Percentiles rank a stretch among this genome's conserved stretches.
phyloP scores from a whole-genome alignment of 805 yeast genomes.

The Candida sanyiensis region DNA sequence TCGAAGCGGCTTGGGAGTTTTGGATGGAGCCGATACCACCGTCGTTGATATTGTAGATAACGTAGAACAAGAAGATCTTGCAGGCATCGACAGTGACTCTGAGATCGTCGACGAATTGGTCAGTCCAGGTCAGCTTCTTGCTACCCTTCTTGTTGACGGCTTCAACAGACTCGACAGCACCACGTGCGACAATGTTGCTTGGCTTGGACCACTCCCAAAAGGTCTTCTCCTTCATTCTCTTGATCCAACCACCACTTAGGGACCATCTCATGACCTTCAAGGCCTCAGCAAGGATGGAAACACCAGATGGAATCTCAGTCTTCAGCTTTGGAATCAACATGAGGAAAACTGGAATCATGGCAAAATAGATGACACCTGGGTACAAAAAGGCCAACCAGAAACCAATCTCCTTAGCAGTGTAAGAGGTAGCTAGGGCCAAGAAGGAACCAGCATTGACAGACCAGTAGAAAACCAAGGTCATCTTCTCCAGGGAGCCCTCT shows the following conservation, averaged over 20 bases:
- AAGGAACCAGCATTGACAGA: constrained; percentile 70
- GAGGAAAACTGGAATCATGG: constrained; percentile 43
- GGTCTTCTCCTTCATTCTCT: constrained; percentile 33
- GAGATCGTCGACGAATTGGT: constrained; percentile 68
- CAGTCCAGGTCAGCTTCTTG: constrained; percentile 43
- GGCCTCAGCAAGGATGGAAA: too few relatives aligned
- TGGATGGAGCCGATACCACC: constrained; percentile 47
- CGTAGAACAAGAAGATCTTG: constrained; percentile 63
- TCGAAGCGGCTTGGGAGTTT: constrained; percentile 53
- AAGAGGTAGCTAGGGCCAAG: constrained; percentile 69
- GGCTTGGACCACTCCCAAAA: constrained; percentile 59
- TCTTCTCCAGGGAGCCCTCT: constrained; percentile 59
- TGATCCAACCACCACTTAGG: constrained; percentile 37
- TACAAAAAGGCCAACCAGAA: constrained; percentile 70
- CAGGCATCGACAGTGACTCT: constrained; percentile 59
- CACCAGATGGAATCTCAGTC: constrained; percentile 22
- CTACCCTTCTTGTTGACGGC: constrained; percentile 18
- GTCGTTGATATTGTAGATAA: constrained; percentile 67
- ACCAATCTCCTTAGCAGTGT: constrained; percentile 56
- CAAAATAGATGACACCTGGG: constrained; percentile 52
- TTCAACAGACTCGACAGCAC: constrained; percentile 22
- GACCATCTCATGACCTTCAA: constrained; percentile 39
- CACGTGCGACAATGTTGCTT: constrained; percentile 39
- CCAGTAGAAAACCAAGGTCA: constrained; percentile 69
- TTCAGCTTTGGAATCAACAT: constrained; percentile 22